Conservation (phyloP, 2,329 filamentous ascomycete species). For the Lecanoromycetidae sp. region DNA sequence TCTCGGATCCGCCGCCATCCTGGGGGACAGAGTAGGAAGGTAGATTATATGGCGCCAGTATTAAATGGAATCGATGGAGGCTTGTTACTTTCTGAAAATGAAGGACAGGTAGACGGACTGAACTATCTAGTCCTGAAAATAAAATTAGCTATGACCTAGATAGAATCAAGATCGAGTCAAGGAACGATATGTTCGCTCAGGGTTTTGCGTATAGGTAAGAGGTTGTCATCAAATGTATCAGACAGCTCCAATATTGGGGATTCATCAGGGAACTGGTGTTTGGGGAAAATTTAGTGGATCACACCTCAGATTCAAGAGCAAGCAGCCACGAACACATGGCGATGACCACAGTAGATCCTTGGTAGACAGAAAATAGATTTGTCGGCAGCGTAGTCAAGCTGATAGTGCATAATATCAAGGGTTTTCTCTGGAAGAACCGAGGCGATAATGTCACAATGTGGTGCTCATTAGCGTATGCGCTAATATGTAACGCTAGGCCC, state of each 20-base stretch:
- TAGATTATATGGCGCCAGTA: neutral
- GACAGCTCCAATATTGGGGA: constrained; percentile 28
- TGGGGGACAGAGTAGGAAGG: too few species aligned
- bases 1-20: too few species aligned
- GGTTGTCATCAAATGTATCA: constrained; percentile 20
- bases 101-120: too few species aligned
- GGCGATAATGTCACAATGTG: neutral
- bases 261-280: constrained; percentile 12
- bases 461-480: neutral
- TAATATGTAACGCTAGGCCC: neutral
- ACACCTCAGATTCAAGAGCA: too few species aligned
- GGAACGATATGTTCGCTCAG: neutral
- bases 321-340: too few species aligned
- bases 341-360: too few species aligned
- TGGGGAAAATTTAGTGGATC: neutral
- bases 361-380: too few species aligned
- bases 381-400: too few species aligned
- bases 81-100: too few species aligned
- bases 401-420: neutral
- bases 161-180: neutral
- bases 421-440: neutral
- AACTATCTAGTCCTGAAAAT: too few species aligned
- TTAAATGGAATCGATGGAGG: neutral
- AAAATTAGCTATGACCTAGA: too few species aligned
- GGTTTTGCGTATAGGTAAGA: constrained; percentile 17